Base-by-base conservation (phyloP, 2,329 filamentous ascomycete species). In the Colletotrichum sidae region DNA sequence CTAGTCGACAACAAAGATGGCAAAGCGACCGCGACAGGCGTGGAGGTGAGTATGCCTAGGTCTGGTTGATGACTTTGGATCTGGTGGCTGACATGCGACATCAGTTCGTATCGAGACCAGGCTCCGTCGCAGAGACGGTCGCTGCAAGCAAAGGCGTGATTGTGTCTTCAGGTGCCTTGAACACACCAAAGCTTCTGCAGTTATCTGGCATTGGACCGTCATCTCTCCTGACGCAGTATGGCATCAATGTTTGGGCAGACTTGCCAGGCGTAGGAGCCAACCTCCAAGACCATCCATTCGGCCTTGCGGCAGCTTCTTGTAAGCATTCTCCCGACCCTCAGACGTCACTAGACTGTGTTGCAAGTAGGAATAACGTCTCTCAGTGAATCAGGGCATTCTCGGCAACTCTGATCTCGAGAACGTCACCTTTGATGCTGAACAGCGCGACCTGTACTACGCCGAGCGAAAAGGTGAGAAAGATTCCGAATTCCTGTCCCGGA, bases 161-260 rank as follows among this genome's bases (percentile, higher is more conserved):
- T 8, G 49, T 83, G 4, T 75, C 78, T 1, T 77, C 80, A 2
- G 81, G 81, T 1, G 73, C 76, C 2, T 46, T 79, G 9, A 73
- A 77, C 65, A 83, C 73, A 17, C 82, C 75, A 34, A 78, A 83
- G 51, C 71, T 86, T 3, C 74, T 86, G 0, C 80, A 85, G 67
- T 73, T 83, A 1, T 84, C 82, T 11, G 84, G 84, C 0, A 77
- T 86, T 4, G 84, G 84, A 0, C 74, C 77, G 5, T 67, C 71
- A 6, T 69, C 72, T 3, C 67, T 80, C 0, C 70, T 86, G 5
- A 60, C 73, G 0, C 62, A 68, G 4, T 70, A 79, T 13, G 72
- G 73, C 0, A 82, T 87, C 15, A 65, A 73, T 2, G 8, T 34
- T 2, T 12, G 45, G 1, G 52, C 52, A 1, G 47, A 67, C 34